Percentiles rank a stretch among this genome's conserved stretches.
These are phyloP conservation scores for Strobilomyces echinocephalus DNA, from an alignment of 768 basidiomycete species.

Conservation along the genomic window DNA sequence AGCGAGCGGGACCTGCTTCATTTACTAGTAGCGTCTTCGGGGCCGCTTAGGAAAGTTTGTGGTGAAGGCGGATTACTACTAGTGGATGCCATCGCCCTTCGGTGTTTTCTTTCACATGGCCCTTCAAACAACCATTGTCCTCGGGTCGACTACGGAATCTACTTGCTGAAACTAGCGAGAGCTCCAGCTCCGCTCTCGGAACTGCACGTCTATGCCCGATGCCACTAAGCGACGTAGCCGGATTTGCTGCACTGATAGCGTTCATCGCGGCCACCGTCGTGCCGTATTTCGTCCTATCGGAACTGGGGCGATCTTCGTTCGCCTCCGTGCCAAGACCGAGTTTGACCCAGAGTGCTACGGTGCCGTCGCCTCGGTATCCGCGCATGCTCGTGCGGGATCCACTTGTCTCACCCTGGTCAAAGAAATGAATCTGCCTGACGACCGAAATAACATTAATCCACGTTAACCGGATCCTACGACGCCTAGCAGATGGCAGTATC, in stretches of 20 bases:
- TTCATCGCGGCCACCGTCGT: slow-evolving; percentile 18
- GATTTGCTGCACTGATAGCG: slow-evolving; percentile 13
- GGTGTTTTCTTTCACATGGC: background rate
- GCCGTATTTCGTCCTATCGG: slow-evolving; percentile 21
- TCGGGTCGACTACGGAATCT: background rate
- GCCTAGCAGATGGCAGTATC: slow-evolving; percentile 28
- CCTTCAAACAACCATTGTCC: background rate
- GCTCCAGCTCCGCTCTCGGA: background rate
- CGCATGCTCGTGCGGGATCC: background rate
- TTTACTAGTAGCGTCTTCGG: background rate
- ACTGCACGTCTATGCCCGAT: background rate
- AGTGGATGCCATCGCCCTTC: background rate
- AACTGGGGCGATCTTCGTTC: too few species aligned
- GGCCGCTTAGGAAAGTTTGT: background rate
- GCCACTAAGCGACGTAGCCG: background rate
- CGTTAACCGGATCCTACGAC: background rate
- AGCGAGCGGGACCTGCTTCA: background rate
- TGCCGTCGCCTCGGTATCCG: too few species aligned
- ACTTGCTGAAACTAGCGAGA: background rate
- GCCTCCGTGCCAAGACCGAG: background rate
- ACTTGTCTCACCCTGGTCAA: background rate
- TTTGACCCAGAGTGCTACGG: background rate
- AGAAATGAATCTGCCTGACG: background rate
- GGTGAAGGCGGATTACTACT: background rate
- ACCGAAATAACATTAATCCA: background rate